Base-by-base conservation (phyloP, 2,329 filamentous ascomycete species). In the Fusarium sp. region DNA sequence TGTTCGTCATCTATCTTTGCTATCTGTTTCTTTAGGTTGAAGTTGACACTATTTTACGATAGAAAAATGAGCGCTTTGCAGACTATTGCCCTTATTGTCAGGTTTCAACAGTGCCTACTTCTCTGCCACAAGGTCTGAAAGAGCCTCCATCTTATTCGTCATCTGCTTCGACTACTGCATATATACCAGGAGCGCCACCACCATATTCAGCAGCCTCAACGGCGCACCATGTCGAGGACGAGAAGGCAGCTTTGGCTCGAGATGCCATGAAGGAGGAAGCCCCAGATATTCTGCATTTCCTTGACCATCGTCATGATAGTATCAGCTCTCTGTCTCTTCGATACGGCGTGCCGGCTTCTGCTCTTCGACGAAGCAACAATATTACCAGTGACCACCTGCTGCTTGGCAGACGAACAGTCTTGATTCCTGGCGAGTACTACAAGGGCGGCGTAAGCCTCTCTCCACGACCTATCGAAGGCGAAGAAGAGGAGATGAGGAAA, bases 61-160 rank as follows among this genome's bases (percentile, higher is more conserved):
- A 89, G 87, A 81, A 86, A 48, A 94, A 94, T 77, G 82, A 84
- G 30, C 88, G 92, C 43, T 94, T 93, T 80, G 85, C 86, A 56
- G 82, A 84, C 34, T 89, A 88, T 77, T 89, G 89, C 76, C 92
- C 92, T 1, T 95, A 92, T 79, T 96, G 93, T 78, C 93, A 95
- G 79, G 87, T 93, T 72, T 90, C 90, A 8, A 86, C 83, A 46
- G 82, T 80, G 7, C 88, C 90, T 5, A 88, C 87, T 22, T 75
- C 80, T 10, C 79, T 90, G 6, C 84, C 89, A 3, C 89, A 89
- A 79, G 89, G 90, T 13, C 84, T 93, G 25, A 87, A 85, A 75
- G 87, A 91, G 63, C 91, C 91, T n/a, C 91, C 91, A 2, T 84
- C 87, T 13, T 94, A 94, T 82, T 81, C 84, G 74, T 68, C 76